Evolutionary conservation across 495 filamentous ascomycete species (phyloP), one percentile per base, ranked within the genome.

Genomic region (Podospora comata): DNA sequence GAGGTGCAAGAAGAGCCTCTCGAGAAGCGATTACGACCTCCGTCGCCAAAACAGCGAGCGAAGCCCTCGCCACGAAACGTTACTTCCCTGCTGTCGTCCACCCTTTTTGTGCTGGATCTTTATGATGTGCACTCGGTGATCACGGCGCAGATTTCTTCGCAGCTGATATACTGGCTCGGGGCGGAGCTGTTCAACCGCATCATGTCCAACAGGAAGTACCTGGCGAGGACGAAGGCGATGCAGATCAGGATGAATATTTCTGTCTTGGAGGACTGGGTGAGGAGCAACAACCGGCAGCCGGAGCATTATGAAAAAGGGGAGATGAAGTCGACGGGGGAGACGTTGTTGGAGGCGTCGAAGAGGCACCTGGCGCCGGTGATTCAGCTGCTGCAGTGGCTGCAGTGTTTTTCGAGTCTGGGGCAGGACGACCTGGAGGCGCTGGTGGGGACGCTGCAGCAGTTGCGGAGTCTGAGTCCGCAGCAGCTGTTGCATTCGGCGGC

Each of bases 211-310:
- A 90, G 92, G 66, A 92, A 93, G 76, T 99, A 97, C 73, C 86
- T 99, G 6, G 94, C 95, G 5, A 88, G 95, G 34, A 99, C 95
- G 16, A 99, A 99, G 77, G 95, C 95, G 5, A 98, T 99, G 95
- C 96, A 99, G 74, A 97, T 99, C 68, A 92, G 95, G 68, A 97
- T 99, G 92, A 99, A 99, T 76, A 88, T 98, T 28, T 98, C 95
- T 4, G 87, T 86, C 2, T 83, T 99, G 57, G 95, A 99, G 77
- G 95, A 99, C 75, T 99, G 95, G 95, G 95, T 94, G 1, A 85
- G 93, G 16, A 82, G 85, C 28, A 99, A 98, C 79, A 98, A 97
- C 73, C 88, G 96, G 18, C 88, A 96, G 71, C 94, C 95, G 7
- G 95, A 97, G 75, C 95, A 98, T 76, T 98, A 92, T 74, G 95